Evolutionary conservation across 2,329 filamentous ascomycete species (phyloP), one percentile per base, ranked within the genome.

Genomic region (Aspergillus cejpii): DNA sequence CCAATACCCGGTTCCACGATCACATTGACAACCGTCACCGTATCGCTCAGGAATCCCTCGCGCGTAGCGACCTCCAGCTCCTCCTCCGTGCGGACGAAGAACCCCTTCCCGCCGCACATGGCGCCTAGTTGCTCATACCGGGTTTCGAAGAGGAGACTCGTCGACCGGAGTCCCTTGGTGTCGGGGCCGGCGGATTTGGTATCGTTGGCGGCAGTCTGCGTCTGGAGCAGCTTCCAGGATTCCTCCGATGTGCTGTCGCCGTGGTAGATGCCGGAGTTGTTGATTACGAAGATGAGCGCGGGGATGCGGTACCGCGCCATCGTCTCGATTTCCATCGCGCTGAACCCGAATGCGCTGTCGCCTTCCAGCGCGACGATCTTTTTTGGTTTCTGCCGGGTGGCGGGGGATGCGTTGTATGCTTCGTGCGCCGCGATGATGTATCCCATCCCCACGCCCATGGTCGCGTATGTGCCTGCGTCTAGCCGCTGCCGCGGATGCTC

Each of bases 401-500:
- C 53, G 3, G 56, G 52, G 7, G 65, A 61, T 1, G 71, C 51
- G 49, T 79, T 79, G 61, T 78, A 79, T 0, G 77, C 77, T 37
- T 71, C 72, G 52, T 77, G 72, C 0, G 76, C 76, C 6, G 77
- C 78, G 40, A 79, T 74, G 3, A 75, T 73, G 50, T 80, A 80
- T 1, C 75, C 76, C 20, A 80, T 58, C 0, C 77, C 76, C 0
- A 80, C 73, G 1, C 77, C 78, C 78, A 80, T 80, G 1, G 77
- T 80, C 3, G 76, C 77, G 48, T 78, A 74, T 0, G 76, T 79
- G 1, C 77, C 77, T 2, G 77, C 77, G 57, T 80, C 77, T 17
- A 81, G 70, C 17, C 74, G 71, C 12, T 77, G 69, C 14, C 77
- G 72, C 2, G 77, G 77, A 50, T 77, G 68, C 23, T 76, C 66